These are phyloP conservation scores for Insectozyma bohioensis DNA, from an alignment of 1,139 yeast species.

Conservation along the genomic window DNA sequence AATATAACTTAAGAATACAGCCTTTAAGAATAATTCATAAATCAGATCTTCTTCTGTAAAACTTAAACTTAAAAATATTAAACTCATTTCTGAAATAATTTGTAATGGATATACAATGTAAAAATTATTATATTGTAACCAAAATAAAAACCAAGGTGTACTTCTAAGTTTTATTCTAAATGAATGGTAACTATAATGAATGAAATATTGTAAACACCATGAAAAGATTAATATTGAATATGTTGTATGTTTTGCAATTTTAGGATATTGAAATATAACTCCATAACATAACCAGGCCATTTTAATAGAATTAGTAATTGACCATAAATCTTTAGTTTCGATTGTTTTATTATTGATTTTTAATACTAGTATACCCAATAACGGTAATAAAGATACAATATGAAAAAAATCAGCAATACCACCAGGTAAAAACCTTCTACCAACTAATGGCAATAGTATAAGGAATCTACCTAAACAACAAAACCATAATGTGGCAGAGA, in stretches of 20 bases:
- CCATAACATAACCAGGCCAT: conserved; percentile 47
- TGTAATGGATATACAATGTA: conserved; percentile 47
- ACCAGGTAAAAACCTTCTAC: conserved; percentile 61
- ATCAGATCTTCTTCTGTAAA: conserved; percentile 36
- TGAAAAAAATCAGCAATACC: conserved; percentile 69
- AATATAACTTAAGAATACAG: conserved; percentile 30
- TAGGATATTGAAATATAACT: conserved; percentile 48
- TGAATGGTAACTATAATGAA: conserved; percentile 47
- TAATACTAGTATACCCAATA: no score
- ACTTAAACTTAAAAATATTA: conserved; percentile 50
- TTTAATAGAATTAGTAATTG: conserved; percentile 28
- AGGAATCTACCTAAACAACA: conserved; percentile 52
- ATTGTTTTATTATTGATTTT: no score
- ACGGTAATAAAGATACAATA: conserved; percentile 38
- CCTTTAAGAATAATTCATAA: conserved; percentile 28
- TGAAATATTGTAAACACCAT: conserved; percentile 44
- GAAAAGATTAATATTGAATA: conserved; percentile 48
- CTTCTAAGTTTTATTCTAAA: conserved; percentile 44
- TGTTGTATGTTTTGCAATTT: conserved; percentile 47
- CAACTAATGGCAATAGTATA: conserved; percentile 59
- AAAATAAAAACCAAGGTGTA: conserved; percentile 33
- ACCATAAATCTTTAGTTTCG: conserved; percentile 31
- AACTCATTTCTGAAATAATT: conserved; percentile 50
- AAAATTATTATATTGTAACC: conserved; percentile 42
- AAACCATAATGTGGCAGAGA: conserved; percentile 48